phyloP scores from a whole-genome alignment of 345 rosid species.

The Pistacia atlantica region DNA sequence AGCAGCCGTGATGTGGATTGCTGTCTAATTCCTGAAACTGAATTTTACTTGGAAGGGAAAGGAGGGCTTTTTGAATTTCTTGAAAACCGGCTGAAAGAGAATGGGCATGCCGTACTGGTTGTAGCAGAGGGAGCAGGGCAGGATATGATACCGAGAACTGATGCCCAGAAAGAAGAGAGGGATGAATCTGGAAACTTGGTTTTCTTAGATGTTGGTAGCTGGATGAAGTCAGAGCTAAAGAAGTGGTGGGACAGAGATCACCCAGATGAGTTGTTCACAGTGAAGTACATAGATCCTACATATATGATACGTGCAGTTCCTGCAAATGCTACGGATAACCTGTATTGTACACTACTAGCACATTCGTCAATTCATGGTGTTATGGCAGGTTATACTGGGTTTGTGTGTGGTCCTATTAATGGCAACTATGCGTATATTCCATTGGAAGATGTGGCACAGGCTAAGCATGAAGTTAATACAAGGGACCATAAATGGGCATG shows the following conservation, averaged over 20 bases:
- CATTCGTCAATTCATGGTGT: slow-evolving; percentile 93
- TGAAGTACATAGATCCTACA: slow-evolving; percentile 90
- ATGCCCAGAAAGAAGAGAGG: slow-evolving; percentile 62
- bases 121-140: slow-evolving; percentile 96
- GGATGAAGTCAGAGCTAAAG: slow-evolving; percentile 77
- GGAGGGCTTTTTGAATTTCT: slow-evolving; percentile 83
- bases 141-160: slow-evolving; percentile 70
- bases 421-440: slow-evolving; percentile 90
- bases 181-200: slow-evolving; percentile 85
- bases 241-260: slow-evolving; percentile 77
- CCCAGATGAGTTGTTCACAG: slow-evolving; percentile 64
- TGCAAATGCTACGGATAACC: slow-evolving; percentile 76
- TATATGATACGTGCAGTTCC: slow-evolving; percentile 95
- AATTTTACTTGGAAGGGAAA: slow-evolving; percentile 69
- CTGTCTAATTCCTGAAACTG: slow-evolving; percentile 76
- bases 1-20: slow-evolving; percentile 97
- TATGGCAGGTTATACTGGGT: slow-evolving; percentile 89
- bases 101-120: slow-evolving; percentile 80
- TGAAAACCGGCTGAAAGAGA: slow-evolving; percentile 44
- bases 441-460: slow-evolving; percentile 64
- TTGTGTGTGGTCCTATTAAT: slow-evolving; percentile 81
- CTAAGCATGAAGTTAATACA: slow-evolving; percentile 64
- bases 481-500: slow-evolving; percentile 91
- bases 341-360: slow-evolving; percentile 82
- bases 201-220: slow-evolving; percentile 78